These are phyloP conservation scores for Geotrichum aggregatum DNA, from an alignment of 1,139 yeast species.

Conservation along the genomic window DNA sequence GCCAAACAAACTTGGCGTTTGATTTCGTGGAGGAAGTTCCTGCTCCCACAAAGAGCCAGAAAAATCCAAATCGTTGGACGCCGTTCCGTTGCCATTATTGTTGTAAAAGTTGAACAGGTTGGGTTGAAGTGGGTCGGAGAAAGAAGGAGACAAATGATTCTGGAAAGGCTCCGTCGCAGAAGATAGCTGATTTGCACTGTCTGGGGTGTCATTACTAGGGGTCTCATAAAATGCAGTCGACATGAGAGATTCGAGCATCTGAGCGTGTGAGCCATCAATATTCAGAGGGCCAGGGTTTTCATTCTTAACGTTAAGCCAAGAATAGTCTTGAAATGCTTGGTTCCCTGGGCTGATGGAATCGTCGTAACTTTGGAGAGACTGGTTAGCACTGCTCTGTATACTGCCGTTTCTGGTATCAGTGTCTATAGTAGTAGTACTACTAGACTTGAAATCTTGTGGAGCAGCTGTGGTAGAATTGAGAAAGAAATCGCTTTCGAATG, in stretches of 20 bases:
- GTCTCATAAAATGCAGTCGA: conserved; percentile 4
- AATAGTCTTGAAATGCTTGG: conserved; percentile 19
- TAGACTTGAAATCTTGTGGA: background rate
- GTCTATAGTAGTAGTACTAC: conserved; percentile 14
- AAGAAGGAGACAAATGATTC: conserved; percentile 13
- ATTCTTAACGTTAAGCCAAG: conserved; percentile 21
- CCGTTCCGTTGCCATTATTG: no score
- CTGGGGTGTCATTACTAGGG: no score
- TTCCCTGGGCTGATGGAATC: conserved; percentile 16
- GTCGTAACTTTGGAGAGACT: conserved; percentile 10
- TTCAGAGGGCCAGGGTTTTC: conserved; percentile 12
- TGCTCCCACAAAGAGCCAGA: background rate
- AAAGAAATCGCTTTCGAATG: conserved; percentile 4
- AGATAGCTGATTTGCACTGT: background rate
- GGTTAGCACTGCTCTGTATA: conserved; percentile 10
- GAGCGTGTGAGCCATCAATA: conserved; percentile 8
- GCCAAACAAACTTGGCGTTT: no score
- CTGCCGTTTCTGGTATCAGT: conserved; percentile 8
- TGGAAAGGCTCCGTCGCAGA: conserved; percentile 7
- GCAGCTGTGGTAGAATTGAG: conserved; percentile 8
- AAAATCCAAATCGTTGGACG: background rate
- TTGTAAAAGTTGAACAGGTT: background rate
- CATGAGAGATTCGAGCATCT: conserved; percentile 5
- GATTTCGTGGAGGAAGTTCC: background rate
- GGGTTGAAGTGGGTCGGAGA: conserved; percentile 4